Evolutionary conservation across 23 red algal genomes (phyloP).

Genomic region (Cyanidioschyzon merolae): DNA sequence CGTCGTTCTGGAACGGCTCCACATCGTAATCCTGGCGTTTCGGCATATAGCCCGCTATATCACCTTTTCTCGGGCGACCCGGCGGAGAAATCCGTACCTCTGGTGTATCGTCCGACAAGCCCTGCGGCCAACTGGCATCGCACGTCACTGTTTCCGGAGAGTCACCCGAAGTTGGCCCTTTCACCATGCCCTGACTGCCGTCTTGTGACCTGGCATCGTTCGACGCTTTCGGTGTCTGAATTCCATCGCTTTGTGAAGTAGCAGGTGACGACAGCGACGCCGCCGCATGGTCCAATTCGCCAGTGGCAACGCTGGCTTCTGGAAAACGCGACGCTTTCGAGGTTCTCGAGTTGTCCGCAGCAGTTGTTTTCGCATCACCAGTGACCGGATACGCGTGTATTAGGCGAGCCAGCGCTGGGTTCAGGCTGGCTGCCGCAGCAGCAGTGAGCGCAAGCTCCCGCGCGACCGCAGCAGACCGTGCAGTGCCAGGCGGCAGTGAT

Average conservation of each 20-base stretch:
- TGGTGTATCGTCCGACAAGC: background rate
- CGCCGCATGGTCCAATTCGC: no score
- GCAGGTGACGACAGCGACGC: no score
- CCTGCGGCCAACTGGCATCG: no score
- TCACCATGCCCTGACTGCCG: no score
- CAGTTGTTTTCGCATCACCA: background rate
- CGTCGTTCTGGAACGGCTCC: constrained; percentile 68
- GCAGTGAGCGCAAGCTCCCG: background rate
- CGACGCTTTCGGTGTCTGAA: no score
- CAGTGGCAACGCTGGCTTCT: no score
- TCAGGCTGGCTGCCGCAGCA: background rate
- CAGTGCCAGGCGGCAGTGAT: background rate
- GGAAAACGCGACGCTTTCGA: background rate
- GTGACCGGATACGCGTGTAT: background rate
- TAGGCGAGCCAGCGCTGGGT: background rate
- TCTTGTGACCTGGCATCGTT: no score
- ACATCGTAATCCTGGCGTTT: constrained; percentile 79
- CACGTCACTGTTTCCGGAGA: no score
- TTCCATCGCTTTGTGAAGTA: no score
- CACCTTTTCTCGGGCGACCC: background rate
- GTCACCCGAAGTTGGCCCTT: no score
- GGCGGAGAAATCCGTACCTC: background rate
- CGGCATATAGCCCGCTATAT: constrained; percentile 41
- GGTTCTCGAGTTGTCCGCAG: background rate
- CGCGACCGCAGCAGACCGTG: background rate